A percentile compares a stretch with the other conserved stretches of the same genome.
phyloP scores from a whole-genome alignment of 2,329 filamentous ascomycete genomes.

The Trichoderma sp. region DNA sequence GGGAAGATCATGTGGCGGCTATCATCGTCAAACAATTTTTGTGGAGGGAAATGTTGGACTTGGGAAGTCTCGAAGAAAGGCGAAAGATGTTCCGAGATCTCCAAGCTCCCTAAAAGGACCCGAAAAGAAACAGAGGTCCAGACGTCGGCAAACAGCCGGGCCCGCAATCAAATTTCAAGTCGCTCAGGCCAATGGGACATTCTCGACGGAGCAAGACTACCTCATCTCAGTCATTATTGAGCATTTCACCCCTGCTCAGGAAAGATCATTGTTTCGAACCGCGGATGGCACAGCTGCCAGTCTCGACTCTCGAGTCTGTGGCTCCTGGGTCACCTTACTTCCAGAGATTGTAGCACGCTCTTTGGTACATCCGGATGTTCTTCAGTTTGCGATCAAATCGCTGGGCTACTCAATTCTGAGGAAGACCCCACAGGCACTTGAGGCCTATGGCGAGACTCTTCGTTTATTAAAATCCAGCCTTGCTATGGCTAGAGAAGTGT shows the following conservation, averaged over 20 bases:
- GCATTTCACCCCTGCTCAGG: neutral
- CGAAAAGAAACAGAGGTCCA: neutral
- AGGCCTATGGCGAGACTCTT: neutral
- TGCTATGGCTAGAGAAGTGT: neutral
- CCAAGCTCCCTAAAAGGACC: neutral
- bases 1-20: neutral
- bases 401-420: neutral
- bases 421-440: neutral
- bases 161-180: neutral
- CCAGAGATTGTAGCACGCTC: neutral
- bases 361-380: neutral
- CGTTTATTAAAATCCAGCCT: neutral
- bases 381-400: neutral
- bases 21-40: neutral
- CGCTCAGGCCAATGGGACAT: neutral
- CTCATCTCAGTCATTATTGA: neutral
- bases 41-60: neutral
- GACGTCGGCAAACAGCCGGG: neutral
- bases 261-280: neutral
- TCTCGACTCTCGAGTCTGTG: neutral
- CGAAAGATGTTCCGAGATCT: neutral
- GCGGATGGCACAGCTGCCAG: neutral
- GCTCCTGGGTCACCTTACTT: neutral
- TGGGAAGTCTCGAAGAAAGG: neutral
- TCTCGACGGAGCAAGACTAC: neutral